Percentiles rank a stretch among this genome's conserved stretches.
Conservation (phyloP, 2,329 filamentous ascomycete genomes). For the Aspergillus pseudoglaucus region DNA sequence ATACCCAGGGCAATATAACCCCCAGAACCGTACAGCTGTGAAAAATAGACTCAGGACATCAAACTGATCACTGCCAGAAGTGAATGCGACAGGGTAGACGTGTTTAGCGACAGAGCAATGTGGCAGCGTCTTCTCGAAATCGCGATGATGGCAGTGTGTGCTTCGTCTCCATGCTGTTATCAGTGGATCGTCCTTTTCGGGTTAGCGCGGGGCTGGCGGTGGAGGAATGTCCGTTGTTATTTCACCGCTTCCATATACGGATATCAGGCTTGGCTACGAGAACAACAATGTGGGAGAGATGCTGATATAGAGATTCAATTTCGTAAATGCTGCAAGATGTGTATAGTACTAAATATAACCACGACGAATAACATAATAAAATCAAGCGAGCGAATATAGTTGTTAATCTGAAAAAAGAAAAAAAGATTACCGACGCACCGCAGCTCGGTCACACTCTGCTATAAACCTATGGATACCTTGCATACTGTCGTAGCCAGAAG, state of each 20-base stretch:
- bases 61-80: background rate
- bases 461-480: constrained; percentile 63
- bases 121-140: background rate
- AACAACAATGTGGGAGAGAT: background rate
- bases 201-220: constrained; percentile 26
- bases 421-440: constrained; percentile 10
- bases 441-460: constrained; percentile 54
- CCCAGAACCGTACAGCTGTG: constrained; percentile 18
- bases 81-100: background rate
- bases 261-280: too few species aligned
- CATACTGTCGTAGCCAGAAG: constrained; percentile 55
- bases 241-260: constrained; percentile 11
- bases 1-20: constrained; percentile 13
- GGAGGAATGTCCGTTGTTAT: constrained; percentile 1
- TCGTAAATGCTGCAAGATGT: background rate
- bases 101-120: background rate
- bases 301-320: constrained; percentile 3
- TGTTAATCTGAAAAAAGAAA: constrained; percentile 4
- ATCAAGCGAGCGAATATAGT: constrained; percentile 11
- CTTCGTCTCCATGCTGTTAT: constrained; percentile 18
- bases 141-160: constrained; percentile 13
- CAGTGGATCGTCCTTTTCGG: constrained; percentile 14
- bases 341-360: too few species aligned
- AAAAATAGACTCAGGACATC: constrained; percentile 12
- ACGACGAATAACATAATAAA: constrained; percentile 5